Conservation (phyloP, 129 eudicot species). For the Daucus carota region DNA sequence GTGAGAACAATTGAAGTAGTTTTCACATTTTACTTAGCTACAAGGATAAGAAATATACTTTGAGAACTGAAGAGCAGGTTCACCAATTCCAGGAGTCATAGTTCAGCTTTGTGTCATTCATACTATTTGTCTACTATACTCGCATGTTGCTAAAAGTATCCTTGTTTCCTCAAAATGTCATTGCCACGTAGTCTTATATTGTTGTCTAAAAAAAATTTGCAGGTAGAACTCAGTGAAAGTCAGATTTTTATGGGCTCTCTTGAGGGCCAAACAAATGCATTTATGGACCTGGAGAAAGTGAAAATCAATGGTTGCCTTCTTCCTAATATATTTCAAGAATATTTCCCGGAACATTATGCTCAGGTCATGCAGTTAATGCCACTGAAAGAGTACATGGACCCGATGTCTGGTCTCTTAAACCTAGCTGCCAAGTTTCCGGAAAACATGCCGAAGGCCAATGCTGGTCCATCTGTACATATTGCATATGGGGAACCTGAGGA, state of each 20-base stretch:
- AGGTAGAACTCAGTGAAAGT: conserved; percentile 58
- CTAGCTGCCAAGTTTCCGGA: conserved; percentile 49
- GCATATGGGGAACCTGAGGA: conserved; percentile 79
- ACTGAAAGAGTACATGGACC: conserved; percentile 59
- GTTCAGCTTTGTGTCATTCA: background rate
- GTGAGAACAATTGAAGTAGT: background rate
- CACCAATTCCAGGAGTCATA: background rate
- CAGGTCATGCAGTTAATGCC: conserved; percentile 55
- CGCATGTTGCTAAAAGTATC: background rate
- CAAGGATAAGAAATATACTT: background rate
- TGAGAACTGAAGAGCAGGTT: background rate
- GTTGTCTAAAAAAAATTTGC: background rate
- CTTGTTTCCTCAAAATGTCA: background rate
- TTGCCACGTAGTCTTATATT: background rate
- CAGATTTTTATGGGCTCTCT: conserved; percentile 67
- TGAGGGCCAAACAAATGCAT: conserved; percentile 50
- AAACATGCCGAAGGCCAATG: conserved; percentile 40
- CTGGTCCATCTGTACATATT: conserved; percentile 74
- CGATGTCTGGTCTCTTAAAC: conserved; percentile 62
- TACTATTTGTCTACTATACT: background rate
- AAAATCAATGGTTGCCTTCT: conserved; percentile 67
- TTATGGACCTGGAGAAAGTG: conserved; percentile 41
- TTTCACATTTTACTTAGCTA: background rate
- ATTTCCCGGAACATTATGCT: conserved; percentile 53
- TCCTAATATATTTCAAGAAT: conserved; percentile 56